Percentiles rank a stretch among this genome's conserved stretches.
These are phyloP conservation scores for Oryza rufipogon DNA, from an alignment of 176 grass and related monocot species.

Conservation along the genomic window DNA sequence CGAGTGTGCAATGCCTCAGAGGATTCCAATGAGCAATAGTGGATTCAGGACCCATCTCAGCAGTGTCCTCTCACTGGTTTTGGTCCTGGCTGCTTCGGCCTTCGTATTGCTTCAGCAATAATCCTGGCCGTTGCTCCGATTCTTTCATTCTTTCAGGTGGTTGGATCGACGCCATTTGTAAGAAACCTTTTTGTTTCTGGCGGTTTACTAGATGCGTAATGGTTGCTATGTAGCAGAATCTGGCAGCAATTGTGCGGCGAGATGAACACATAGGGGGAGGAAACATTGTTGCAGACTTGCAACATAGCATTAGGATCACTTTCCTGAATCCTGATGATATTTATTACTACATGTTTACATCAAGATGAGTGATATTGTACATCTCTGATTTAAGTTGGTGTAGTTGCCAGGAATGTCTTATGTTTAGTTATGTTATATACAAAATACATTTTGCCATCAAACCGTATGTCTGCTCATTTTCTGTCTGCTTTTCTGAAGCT, in stretches of 20 bases:
- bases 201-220: conserved; percentile 40
- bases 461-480: neutral
- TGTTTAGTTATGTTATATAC: conserved; percentile 33
- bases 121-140: conserved; percentile 46
- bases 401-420: conserved; percentile 6
- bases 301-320: conserved; percentile 28
- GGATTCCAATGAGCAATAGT: conserved; percentile 48
- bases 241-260: conserved; percentile 32
- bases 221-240: conserved; percentile 40
- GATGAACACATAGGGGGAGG: conserved; percentile 19
- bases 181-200: conserved; percentile 55
- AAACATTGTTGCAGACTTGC: conserved; percentile 42
- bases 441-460: conserved; percentile 28
- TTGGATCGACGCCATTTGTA: conserved; percentile 44
- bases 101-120: conserved; percentile 60
- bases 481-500: neutral
- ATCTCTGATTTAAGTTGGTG: conserved; percentile 28
- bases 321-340: conserved; percentile 38
- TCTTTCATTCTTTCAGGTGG: conserved; percentile 73
- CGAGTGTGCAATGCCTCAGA: conserved; percentile 65
- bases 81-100: conserved; percentile 50
- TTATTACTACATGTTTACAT: conserved; percentile 33
- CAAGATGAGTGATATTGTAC: conserved; percentile 41
- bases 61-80: conserved; percentile 29
- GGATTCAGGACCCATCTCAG: conserved; percentile 44